These are phyloP conservation scores for Fusarium lateritium DNA, from an alignment of 2,329 filamentous ascomycete genomes.

Conservation along the genomic window DNA sequence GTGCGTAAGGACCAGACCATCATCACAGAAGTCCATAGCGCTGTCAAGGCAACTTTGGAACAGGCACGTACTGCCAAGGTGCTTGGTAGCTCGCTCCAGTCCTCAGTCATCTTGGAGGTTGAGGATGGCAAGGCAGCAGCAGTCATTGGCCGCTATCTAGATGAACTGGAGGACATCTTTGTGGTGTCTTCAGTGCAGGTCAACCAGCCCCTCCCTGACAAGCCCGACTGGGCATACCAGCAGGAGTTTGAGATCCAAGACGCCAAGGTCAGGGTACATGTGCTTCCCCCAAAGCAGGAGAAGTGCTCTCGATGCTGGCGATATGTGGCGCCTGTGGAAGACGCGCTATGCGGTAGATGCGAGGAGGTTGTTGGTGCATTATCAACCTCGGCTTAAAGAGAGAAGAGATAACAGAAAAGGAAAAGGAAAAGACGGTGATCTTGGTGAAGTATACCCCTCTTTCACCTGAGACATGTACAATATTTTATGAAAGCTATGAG, in stretches of 20 bases:
- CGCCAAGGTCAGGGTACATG: constrained; percentile 57
- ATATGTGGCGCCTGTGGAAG: constrained; percentile 78
- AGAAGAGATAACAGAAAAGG: constrained; percentile 19
- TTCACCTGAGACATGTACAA: constrained; percentile 34
- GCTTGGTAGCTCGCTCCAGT: constrained; percentile 86
- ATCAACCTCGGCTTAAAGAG: constrained; percentile 23
- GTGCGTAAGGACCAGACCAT: constrained; percentile 61
- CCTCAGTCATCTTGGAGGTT: constrained; percentile 73
- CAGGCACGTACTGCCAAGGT: constrained; percentile 77
- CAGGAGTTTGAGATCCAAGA: constrained; percentile 61
- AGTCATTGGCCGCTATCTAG: constrained; percentile 58
- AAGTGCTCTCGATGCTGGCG: constrained; percentile 96
- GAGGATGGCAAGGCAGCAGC: constrained; percentile 54
- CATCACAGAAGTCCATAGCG: constrained; percentile 71
- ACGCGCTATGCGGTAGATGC: constrained; percentile 81
- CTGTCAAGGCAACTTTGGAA: constrained; percentile 84
- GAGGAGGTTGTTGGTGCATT: constrained; percentile 69
- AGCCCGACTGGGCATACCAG: constrained; percentile 58
- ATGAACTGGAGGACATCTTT: constrained; percentile 75
- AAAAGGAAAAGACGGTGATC: constrained; percentile 6
- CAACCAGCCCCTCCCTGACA: constrained; percentile 52
- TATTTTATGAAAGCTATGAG: constrained; percentile 37
- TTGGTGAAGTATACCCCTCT: constrained; percentile 32
- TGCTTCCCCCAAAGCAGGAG: constrained; percentile 64
- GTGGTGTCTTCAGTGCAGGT: constrained; percentile 77